Percentiles rank a stretch among this genome's conserved stretches.
Evolutionary conservation across 805 yeast genomes (phyloP).

Genomic region (Cyberlindnera veronae): DNA sequence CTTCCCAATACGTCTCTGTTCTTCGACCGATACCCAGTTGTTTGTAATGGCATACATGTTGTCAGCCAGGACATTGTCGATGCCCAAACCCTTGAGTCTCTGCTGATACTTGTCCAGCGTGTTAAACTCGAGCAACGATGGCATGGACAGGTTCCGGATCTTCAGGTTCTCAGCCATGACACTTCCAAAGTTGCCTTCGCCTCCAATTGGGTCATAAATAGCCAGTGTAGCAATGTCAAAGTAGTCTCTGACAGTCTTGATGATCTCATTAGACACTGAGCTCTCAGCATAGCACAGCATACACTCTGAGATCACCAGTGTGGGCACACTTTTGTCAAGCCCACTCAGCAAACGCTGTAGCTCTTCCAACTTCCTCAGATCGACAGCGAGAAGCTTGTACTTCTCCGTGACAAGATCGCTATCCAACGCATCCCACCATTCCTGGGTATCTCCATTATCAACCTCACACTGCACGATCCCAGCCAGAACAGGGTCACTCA

Average conservation of each 20-base stretch:
- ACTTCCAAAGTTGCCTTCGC: conserved; percentile 47
- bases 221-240: conserved; percentile 29
- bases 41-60: conserved; percentile 34
- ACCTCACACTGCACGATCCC: conserved; percentile 15
- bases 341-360: conserved; percentile 27
- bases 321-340: conserved; percentile 34
- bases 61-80: conserved; percentile 13
- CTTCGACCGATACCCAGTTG: conserved; percentile 34
- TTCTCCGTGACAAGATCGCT: conserved; percentile 7
- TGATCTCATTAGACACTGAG: conserved; percentile 36
- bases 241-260: conserved; percentile 30
- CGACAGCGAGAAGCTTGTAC: conserved; percentile 30
- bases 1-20: conserved; percentile 38
- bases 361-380: conserved; percentile 31
- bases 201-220: conserved; percentile 60
- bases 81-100: conserved; percentile 17
- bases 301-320: conserved; percentile 55
- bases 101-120: conserved; percentile 28
- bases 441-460: conserved; percentile 10
- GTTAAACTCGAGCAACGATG: conserved; percentile 37
- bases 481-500: conserved; percentile 12
- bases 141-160: conserved; percentile 42
- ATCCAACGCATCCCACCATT: conserved; percentile 27
- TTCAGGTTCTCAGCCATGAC: conserved; percentile 51
- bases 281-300: conserved; percentile 51